phyloP scores from a whole-genome alignment of 2,329 filamentous ascomycete species.

The Akanthomyces lecanii region DNA sequence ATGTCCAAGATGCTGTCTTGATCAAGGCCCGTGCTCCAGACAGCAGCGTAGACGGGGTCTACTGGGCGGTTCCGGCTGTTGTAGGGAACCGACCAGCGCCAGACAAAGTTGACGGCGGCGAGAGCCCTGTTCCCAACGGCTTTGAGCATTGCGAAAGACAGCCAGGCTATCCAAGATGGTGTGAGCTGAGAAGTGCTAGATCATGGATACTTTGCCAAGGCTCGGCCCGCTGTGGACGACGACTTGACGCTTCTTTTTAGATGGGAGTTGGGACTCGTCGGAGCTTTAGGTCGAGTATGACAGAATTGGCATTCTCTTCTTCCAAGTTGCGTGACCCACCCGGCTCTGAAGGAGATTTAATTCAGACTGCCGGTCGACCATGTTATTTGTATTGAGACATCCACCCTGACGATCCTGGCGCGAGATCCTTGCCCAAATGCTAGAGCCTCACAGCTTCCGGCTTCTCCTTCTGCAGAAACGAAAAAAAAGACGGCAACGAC shows the following conservation, averaged over 20 bases:
- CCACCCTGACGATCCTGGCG: neutral
- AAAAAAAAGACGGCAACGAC: neutral
- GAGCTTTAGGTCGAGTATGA: neutral
- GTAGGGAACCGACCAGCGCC: constrained; percentile 22
- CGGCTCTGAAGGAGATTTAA: neutral
- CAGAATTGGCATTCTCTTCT: neutral
- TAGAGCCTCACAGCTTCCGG: neutral
- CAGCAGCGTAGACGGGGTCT: constrained; percentile 18
- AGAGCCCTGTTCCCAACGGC: neutral
- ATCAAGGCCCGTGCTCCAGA: constrained; percentile 17
- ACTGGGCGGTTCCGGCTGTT: constrained; percentile 20
- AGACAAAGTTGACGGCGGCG: constrained; percentile 15
- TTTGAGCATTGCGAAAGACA: neutral
- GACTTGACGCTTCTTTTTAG: neutral
- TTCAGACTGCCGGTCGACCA: neutral
- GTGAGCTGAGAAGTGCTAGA: neutral
- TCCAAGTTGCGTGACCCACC: neutral
- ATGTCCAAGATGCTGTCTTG: constrained; percentile 1
- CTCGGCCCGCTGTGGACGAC: neutral
- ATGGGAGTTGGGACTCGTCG: neutral
- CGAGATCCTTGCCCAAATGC: neutral
- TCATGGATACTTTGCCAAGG: neutral
- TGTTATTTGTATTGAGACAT: constrained; percentile 4
- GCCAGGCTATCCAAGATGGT: neutral
- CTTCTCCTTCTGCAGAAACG: neutral